phyloP scores from a whole-genome alignment of 192 early-diverging fungal genomes.

The Martensiomyces pterosporus region DNA sequence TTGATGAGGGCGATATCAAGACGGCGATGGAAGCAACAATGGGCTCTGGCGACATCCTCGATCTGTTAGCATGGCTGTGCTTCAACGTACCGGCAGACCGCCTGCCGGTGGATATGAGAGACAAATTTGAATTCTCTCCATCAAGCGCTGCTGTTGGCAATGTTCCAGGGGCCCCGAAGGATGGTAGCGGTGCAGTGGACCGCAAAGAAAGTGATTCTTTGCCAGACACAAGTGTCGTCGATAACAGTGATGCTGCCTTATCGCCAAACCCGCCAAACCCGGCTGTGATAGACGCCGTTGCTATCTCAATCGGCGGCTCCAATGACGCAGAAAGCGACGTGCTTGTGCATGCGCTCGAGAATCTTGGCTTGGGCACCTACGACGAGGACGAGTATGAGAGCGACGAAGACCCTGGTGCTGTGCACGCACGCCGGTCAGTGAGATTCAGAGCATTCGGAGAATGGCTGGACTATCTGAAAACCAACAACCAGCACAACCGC shows the following conservation, averaged over 20 bases:
- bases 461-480: constrained; percentile 3
- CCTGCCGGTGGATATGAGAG: constrained; percentile 34
- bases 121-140: constrained; percentile 18
- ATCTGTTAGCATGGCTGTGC: constrained; percentile 28
- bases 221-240: too few species aligned
- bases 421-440: constrained; percentile 9
- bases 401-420: constrained; percentile 16
- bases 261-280: too few species aligned
- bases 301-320: background rate
- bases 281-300: background rate
- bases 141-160: background rate
- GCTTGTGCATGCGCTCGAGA: background rate
- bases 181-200: too few species aligned
- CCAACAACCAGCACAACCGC: constrained; percentile 2
- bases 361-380: background rate
- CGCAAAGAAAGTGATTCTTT: too few species aligned
- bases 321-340: background rate
- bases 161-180: too few species aligned
- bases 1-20: constrained; percentile 8
- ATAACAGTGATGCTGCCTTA: too few species aligned
- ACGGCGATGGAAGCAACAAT: constrained; percentile 6
- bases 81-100: constrained; percentile 20
- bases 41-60: constrained; percentile 17
- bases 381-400: constrained; percentile 9
- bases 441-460: constrained; percentile 10